These are phyloP conservation scores for Fusarium sp. DNA, from an alignment of 2,329 filamentous ascomycete genomes.

Conservation along the genomic window DNA sequence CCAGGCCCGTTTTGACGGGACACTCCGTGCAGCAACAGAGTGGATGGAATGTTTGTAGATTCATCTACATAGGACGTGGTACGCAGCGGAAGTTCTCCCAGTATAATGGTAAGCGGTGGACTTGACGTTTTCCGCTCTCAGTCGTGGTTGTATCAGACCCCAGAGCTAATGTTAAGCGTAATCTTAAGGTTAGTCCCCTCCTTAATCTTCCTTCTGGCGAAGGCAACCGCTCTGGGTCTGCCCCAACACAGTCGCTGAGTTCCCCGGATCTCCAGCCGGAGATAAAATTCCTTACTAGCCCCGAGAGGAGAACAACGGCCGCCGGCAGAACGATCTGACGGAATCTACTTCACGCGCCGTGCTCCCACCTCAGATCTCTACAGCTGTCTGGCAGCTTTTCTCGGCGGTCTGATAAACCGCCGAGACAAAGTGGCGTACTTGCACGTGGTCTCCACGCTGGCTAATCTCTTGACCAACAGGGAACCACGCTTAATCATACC, in stretches of 20 bases:
- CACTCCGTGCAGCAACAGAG: not conserved
- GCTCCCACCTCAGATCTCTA: not conserved
- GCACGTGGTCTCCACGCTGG: constrained; percentile 55
- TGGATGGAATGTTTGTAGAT: too few relatives aligned
- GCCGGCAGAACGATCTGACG: constrained; percentile 4
- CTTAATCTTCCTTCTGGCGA: too few relatives aligned
- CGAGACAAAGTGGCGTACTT: constrained; percentile 17
- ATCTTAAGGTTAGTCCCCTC: too few relatives aligned
- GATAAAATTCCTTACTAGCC: not conserved
- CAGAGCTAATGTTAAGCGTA: too few relatives aligned
- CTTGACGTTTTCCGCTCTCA: too few relatives aligned
- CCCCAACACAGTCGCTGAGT: too few relatives aligned
- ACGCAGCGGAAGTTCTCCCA: too few relatives aligned
- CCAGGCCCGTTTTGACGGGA: not conserved
- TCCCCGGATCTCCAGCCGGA: too few relatives aligned
- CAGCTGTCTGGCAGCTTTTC: not conserved
- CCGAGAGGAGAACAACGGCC: not conserved
- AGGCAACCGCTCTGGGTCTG: not conserved
- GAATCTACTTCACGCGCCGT: constrained; percentile 35
- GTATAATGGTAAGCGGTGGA: too few relatives aligned
- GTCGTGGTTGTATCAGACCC: too few relatives aligned
- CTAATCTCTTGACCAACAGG: not conserved
- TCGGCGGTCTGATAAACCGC: constrained; percentile 33
- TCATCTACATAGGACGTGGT: too few relatives aligned
- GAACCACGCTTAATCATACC: not conserved